Evolutionary conservation across 2,329 filamentous ascomycete genomes (phyloP).

Genomic region (Talaromyces sp.): DNA sequence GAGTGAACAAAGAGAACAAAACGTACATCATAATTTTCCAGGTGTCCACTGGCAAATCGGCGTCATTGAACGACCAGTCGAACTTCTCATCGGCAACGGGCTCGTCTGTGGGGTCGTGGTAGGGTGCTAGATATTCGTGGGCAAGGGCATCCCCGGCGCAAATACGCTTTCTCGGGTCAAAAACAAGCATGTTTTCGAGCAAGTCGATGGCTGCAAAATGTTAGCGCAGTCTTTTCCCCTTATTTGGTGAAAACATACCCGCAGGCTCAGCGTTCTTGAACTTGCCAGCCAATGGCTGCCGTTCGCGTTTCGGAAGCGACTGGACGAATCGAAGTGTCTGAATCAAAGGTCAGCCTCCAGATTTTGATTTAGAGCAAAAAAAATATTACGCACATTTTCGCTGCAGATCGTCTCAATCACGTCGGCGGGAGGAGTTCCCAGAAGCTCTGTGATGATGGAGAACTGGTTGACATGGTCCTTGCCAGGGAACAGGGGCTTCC

Average conservation of each 20-base stretch:
- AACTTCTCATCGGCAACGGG: slow-evolving; percentile 95
- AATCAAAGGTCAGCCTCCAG: background rate
- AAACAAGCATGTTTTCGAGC: slow-evolving; percentile 94
- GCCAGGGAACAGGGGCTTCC: slow-evolving; percentile 94
- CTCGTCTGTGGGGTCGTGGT: slow-evolving; percentile 96
- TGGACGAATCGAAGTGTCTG: slow-evolving; percentile 95
- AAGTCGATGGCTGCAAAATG: slow-evolving; percentile 70
- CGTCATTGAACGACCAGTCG: slow-evolving; percentile 99
- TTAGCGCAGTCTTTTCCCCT: slow-evolving; percentile 7
- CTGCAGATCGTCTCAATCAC: slow-evolving; percentile 98
- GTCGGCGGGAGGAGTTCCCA: slow-evolving; percentile 94
- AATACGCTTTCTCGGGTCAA: slow-evolving; percentile 94
- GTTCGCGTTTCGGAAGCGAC: slow-evolving; percentile 88
- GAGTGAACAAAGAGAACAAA: background rate
- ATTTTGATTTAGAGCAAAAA: background rate
- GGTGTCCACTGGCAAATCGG: slow-evolving; percentile 94
- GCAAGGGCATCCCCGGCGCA: slow-evolving; percentile 78
- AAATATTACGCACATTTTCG: slow-evolving; percentile 67
- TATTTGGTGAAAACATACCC: slow-evolving; percentile 48
- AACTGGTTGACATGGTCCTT: slow-evolving; percentile 99
- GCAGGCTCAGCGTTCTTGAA: slow-evolving; percentile 90
- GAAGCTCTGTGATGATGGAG: slow-evolving; percentile 95
- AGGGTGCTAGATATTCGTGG: slow-evolving; percentile 90
- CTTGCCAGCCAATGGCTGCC: slow-evolving; percentile 78
- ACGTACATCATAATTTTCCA: slow-evolving; percentile 99